These are phyloP conservation scores for Trichoderma atrobrunneum DNA, from an alignment of 2,329 filamentous ascomycete species.

Conservation along the genomic window DNA sequence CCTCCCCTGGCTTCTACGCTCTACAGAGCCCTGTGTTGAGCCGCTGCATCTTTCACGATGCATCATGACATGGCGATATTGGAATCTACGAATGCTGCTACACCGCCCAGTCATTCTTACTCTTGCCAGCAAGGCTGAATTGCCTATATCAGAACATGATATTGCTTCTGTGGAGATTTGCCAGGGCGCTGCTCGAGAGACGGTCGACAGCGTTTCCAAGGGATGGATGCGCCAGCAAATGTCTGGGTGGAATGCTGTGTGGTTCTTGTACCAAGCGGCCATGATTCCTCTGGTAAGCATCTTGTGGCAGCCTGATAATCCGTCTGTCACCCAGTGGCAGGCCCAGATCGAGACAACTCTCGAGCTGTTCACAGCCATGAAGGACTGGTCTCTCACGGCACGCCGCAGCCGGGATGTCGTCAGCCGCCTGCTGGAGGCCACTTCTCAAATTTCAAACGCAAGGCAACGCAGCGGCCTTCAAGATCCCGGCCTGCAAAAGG, in stretches of 20 bases:
- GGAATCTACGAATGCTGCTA: constrained; percentile 73
- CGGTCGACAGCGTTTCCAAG: constrained; percentile 68
- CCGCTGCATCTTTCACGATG: constrained; percentile 67
- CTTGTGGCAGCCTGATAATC: constrained; percentile 62
- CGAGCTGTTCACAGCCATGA: constrained; percentile 60
- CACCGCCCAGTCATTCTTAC: constrained; percentile 71
- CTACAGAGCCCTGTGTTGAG: constrained; percentile 66
- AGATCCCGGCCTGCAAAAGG: neutral
- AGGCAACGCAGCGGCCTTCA: neutral
- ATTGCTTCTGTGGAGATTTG: constrained; percentile 66
- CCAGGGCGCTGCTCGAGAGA: constrained; percentile 64
- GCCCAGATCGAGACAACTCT: constrained; percentile 58
- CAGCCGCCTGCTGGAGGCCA: constrained; percentile 61
- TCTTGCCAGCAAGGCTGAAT: constrained; percentile 51
- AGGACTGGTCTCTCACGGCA: constrained; percentile 63
- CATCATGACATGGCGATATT: constrained; percentile 80
- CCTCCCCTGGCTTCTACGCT: constrained; percentile 63
- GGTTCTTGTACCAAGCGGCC: constrained; percentile 76
- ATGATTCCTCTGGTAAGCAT: constrained; percentile 76
- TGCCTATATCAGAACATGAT: constrained; percentile 58
- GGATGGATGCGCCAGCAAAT: constrained; percentile 73
- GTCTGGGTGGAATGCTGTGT: constrained; percentile 76
- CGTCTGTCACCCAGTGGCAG: constrained; percentile 51
- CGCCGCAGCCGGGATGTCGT: constrained; percentile 62
- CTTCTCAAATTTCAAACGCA: constrained; percentile 30